Evolutionary conservation across 179 eudicot genomes (phyloP).

Genomic region (Beta lomatogona): DNA sequence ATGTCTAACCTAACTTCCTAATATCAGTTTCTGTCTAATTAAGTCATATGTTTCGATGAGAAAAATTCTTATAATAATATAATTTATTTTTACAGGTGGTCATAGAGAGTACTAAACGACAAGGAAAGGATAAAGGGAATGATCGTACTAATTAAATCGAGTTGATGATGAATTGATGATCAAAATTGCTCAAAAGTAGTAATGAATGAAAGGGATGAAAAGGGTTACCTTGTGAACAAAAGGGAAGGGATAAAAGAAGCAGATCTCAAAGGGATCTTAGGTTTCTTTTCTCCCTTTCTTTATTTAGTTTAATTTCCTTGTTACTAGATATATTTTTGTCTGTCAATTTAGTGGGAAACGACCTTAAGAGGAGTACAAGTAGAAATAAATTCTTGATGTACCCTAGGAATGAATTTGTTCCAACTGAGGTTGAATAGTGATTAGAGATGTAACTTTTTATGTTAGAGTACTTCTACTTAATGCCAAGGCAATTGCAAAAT

Average conservation of each 20-base stretch:
- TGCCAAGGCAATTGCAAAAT: not conserved
- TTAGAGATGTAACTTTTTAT: conserved; percentile 21
- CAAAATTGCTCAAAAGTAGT: conserved; percentile 7
- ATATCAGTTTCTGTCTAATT: too few relatives aligned
- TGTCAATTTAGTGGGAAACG: conserved; percentile 22
- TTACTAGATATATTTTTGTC: not conserved
- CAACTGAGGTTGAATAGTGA: conserved; percentile 19
- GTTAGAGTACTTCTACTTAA: conserved; percentile 1
- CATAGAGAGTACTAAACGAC: conserved; percentile 5
- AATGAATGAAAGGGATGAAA: not conserved
- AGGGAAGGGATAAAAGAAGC: not conserved
- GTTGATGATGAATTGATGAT: not conserved
- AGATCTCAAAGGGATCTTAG: conserved; percentile 25
- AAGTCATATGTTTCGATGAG: not conserved
- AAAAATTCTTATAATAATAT: not conserved
- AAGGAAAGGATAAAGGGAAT: not conserved
- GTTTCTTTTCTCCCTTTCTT: not conserved
- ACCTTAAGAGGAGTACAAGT: conserved; percentile 17
- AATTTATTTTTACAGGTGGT: conserved; percentile 12
- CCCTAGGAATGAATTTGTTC: conserved; percentile 8
- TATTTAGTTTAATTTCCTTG: not conserved
- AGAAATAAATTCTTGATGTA: conserved; percentile 11
- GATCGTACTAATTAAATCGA: not conserved
- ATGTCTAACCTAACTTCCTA: too few relatives aligned
- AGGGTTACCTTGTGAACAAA: not conserved